phyloP scores from a whole-genome alignment of 2,329 filamentous ascomycete genomes.

The Cladosporium velox region DNA sequence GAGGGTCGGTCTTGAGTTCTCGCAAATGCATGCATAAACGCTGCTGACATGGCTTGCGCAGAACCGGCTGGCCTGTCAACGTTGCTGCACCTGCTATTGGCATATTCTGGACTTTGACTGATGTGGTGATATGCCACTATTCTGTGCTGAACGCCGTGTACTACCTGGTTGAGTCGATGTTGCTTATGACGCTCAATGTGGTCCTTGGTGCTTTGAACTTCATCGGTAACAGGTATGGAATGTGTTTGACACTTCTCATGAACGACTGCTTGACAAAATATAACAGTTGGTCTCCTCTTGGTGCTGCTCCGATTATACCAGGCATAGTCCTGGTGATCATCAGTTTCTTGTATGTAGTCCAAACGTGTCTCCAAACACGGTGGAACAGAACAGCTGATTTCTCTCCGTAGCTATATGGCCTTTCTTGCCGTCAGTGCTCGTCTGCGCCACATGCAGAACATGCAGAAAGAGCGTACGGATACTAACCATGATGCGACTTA shows the following conservation, averaged over 20 bases:
- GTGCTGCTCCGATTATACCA: not conserved
- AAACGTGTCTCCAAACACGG: not conserved
- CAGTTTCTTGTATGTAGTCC: not conserved
- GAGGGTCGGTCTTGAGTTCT: not conserved
- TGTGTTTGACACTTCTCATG: not conserved
- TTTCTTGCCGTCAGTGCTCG: not conserved
- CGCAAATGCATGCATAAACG: not conserved
- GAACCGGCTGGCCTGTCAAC: not conserved
- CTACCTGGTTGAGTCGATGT: not conserved
- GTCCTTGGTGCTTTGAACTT: not conserved
- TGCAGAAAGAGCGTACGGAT: not conserved
- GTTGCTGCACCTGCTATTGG: not conserved
- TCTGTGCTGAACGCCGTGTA: slow-evolving; percentile 1
- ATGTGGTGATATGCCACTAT: slow-evolving; percentile 6
- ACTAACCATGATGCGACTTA: not conserved
- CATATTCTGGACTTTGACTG: slow-evolving; percentile 7
- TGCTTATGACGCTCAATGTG: not conserved
- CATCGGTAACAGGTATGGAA: not conserved
- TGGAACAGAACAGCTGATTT: not conserved
- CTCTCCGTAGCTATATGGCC: not conserved
- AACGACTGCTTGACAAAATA: not conserved
- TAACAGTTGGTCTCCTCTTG: not conserved
- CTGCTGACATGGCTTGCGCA: not conserved
- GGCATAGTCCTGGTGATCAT: not conserved
- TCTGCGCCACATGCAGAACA: not conserved